Percentiles rank a stretch among this genome's conserved stretches.
Evolutionary conservation across 495 filamentous ascomycete species (phyloP).

Genomic region (Talaromyces ruber): DNA sequence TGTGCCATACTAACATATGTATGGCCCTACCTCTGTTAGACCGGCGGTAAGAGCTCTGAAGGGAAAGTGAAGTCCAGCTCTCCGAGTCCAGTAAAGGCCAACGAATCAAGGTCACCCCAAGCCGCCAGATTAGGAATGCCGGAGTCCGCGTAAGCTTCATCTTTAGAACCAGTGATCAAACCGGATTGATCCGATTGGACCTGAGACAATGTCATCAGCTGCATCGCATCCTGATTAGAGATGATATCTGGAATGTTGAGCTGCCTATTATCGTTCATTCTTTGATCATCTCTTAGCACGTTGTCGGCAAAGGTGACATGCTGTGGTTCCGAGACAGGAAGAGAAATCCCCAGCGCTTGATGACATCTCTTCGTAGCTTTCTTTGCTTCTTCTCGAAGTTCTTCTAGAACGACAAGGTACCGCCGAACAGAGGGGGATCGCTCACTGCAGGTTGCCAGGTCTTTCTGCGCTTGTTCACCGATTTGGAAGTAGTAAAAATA

Average conservation of each 20-base stretch:
- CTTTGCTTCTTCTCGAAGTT: slow-evolving; percentile 31
- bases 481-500: neutral
- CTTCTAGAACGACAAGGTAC: slow-evolving; percentile 32
- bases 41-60: neutral
- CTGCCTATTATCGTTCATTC: neutral
- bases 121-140: neutral
- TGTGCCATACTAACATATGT: neutral
- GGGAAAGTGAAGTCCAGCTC: neutral
- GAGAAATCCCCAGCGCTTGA: neutral
- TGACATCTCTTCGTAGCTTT: slow-evolving; percentile 4
- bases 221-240: neutral
- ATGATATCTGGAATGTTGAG: neutral
- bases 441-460: neutral
- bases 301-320: neutral
- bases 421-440: neutral
- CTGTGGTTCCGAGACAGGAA: neutral
- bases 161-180: neutral
- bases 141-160: neutral
- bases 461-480: neutral
- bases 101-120: neutral
- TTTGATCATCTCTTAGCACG: neutral
- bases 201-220: neutral
- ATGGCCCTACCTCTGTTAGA: neutral
- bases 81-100: neutral
- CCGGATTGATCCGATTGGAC: neutral